phyloP scores from a whole-genome alignment of 108 stramenopile genomes.

The Cylindrotheca fusiformis region DNA sequence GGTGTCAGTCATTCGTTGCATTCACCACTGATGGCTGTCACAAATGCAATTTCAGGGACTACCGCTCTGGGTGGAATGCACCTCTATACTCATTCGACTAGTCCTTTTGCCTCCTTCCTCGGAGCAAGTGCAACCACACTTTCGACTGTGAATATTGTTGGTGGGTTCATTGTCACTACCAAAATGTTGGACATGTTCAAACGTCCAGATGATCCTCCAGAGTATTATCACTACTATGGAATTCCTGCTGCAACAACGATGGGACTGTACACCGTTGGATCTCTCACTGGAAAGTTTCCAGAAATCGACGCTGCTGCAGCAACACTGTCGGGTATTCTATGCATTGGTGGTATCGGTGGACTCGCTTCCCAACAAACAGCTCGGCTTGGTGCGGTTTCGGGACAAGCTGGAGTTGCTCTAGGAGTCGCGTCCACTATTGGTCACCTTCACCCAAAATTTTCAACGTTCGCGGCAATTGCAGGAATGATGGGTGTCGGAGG shows the following conservation, averaged over 20 bases:
- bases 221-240: constrained; percentile 97
- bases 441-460: constrained; percentile 72
- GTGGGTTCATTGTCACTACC: constrained; percentile 95
- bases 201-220: constrained; percentile 96
- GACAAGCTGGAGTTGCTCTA: constrained; percentile 96
- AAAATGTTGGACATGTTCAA: constrained; percentile 99
- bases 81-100: constrained; percentile 81
- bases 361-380: constrained; percentile 93
- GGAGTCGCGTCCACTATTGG: constrained; percentile 94
- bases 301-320: constrained; percentile 85
- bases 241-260: constrained; percentile 86
- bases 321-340: constrained; percentile 88
- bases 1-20: constrained; percentile 97
- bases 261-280: constrained; percentile 69
- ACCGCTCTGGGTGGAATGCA: constrained; percentile 99
- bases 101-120: constrained; percentile 61
- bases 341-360: constrained; percentile 98
- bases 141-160: constrained; percentile 93
- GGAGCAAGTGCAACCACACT: constrained; percentile 92
- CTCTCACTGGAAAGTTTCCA: constrained; percentile 81
- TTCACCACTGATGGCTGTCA: constrained; percentile 96
- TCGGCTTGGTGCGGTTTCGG: constrained; percentile 91
- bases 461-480: constrained; percentile 72
- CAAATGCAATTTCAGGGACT: constrained; percentile 98
- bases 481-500: constrained; percentile 92